Conservation (phyloP, 208 protist genomes). For the Crithidia sp. region DNA sequence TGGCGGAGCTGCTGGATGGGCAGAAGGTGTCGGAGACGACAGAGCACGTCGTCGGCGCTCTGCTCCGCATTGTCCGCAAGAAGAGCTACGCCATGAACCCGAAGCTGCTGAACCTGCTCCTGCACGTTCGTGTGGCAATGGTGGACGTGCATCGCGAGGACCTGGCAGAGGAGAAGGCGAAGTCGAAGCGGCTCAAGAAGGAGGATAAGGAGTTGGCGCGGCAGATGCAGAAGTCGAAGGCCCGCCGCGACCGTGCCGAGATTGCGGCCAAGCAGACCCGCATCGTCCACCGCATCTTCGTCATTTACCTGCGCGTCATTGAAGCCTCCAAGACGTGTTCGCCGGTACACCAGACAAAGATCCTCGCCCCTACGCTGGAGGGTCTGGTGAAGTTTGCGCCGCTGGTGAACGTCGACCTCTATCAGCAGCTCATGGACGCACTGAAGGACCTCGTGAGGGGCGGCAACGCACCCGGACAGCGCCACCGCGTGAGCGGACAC, state of each 20-base stretch:
- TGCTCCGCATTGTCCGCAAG: conserved; percentile 91
- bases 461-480: conserved; percentile 4
- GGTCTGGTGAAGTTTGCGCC: conserved; percentile 92
- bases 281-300: conserved; percentile 90
- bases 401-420: conserved; percentile 90
- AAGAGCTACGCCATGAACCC: conserved; percentile 93
- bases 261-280: conserved; percentile 87
- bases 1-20: conserved; percentile 80
- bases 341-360: conserved; percentile 86
- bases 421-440: conserved; percentile 88
- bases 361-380: conserved; percentile 88
- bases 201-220: conserved; percentile 93
- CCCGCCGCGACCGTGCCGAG: conserved; percentile 84
- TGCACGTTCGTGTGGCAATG: conserved; percentile 93
- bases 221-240: conserved; percentile 92
- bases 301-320: conserved; percentile 92
- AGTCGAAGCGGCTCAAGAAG: conserved; percentile 90
- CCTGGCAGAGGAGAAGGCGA: conserved; percentile 90
- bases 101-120: conserved; percentile 85
- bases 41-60: conserved; percentile 77
- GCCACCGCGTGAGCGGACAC: not conserved
- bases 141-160: conserved; percentile 91
- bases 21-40: conserved; percentile 90
- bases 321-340: conserved; percentile 86
- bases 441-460: conserved; percentile 87